Percentiles rank a stretch among this genome's conserved stretches.
Evolutionary conservation across 2,329 filamentous ascomycete genomes (phyloP).

Genomic region (Ambrosiella xylebori): DNA sequence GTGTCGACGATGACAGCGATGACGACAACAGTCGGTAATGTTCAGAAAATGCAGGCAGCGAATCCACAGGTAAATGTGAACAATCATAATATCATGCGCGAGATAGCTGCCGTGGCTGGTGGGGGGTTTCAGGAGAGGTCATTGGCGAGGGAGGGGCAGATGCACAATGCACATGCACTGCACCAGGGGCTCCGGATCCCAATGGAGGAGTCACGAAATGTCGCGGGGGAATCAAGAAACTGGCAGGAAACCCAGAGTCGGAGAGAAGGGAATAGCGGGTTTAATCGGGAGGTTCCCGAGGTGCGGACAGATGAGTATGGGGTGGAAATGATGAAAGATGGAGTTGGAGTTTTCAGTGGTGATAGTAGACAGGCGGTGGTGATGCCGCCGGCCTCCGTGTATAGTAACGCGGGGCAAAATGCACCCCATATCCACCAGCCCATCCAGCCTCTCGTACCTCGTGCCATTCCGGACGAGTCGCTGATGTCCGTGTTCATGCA

Average conservation of each 20-base stretch:
- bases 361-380: no score
- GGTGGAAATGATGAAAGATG: no score
- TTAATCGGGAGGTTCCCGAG: no score
- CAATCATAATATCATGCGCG: neutral
- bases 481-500: neutral
- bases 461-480: conserved; percentile 1
- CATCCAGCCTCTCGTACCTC: neutral
- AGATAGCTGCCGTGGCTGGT: neutral
- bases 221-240: no score
- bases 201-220: no score
- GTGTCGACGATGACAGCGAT: neutral
- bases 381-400: no score
- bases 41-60: neutral
- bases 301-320: no score
- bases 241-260: no score
- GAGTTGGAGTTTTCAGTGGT: no score
- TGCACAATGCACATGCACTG: neutral
- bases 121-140: neutral
- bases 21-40: neutral
- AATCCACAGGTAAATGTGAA: conserved; percentile 7
- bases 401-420: no score
- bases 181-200: neutral
- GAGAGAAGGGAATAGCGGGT: no score
- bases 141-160: neutral
- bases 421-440: neutral